Evolutionary conservation across 768 basidiomycete species (phyloP).

Genomic region (Boletellus sp.): DNA sequence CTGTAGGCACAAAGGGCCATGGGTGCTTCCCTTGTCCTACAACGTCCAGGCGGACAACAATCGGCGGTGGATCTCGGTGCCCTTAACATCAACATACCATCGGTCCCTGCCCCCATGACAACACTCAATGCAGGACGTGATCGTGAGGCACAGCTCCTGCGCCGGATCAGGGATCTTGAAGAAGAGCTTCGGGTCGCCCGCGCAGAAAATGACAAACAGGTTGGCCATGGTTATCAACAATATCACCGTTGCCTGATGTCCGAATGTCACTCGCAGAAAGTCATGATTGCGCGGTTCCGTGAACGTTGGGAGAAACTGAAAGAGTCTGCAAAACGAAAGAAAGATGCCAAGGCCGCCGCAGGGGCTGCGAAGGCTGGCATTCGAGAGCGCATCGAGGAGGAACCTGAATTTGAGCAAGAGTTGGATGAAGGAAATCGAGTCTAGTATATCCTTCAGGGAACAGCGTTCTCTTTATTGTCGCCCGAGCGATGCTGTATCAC

Average conservation of each 20-base stretch:
- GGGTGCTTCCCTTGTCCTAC: conserved; percentile 61
- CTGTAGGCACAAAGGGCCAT: conserved; percentile 74
- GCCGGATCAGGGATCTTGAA: conserved; percentile 69
- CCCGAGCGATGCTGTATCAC: conserved; percentile 9
- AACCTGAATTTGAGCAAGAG: conserved; percentile 64
- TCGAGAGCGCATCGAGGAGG: conserved; percentile 67
- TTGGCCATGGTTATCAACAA: conserved; percentile 30
- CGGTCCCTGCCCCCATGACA: conserved; percentile 44
- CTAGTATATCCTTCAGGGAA: neutral
- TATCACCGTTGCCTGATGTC: conserved; percentile 10
- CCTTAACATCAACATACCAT: conserved; percentile 56
- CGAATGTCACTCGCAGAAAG: conserved; percentile 51
- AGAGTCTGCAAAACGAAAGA: conserved; percentile 82
- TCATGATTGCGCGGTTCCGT: conserved; percentile 76
- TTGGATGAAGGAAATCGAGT: conserved; percentile 29
- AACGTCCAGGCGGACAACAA: conserved; percentile 37
- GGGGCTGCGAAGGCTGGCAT: conserved; percentile 43
- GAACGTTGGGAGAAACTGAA: conserved; percentile 90
- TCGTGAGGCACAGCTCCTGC: conserved; percentile 49
- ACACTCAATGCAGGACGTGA: conserved; percentile 52
- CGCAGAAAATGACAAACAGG: conserved; percentile 81
- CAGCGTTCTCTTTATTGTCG: conserved; percentile 4
- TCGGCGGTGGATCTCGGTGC: conserved; percentile 49
- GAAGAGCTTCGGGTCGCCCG: conserved; percentile 65
- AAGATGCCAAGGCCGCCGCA: conserved; percentile 61